Percentiles rank a stretch among this genome's conserved stretches.
These are phyloP conservation scores for Backusella tuberculispora DNA, from an alignment of 192 early-diverging fungal genomes.

Conservation along the genomic window DNA sequence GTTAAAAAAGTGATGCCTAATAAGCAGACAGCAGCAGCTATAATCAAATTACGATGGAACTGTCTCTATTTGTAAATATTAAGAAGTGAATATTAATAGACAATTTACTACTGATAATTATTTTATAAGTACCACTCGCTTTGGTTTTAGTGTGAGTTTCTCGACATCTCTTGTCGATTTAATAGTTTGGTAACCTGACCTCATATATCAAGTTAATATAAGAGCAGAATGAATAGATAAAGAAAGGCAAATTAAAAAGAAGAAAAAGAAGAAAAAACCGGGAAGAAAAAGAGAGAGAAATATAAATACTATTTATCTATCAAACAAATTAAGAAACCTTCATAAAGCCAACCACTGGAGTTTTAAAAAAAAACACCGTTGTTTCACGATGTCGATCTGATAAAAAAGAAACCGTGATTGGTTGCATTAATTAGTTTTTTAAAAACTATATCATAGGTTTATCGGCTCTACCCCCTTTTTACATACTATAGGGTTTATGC, in stretches of 20 bases:
- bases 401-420: not conserved
- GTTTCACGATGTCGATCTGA: slow-evolving; percentile 6
- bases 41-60: not conserved
- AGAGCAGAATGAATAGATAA: not conserved
- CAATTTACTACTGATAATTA: not conserved
- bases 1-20: not conserved
- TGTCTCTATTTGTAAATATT: not conserved
- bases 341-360: not conserved
- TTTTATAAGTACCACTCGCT: not conserved
- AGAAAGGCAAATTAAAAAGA: not conserved
- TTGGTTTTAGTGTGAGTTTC: not conserved
- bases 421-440: not conserved
- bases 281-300: no score
- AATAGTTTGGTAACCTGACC: not conserved
- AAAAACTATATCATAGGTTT: no score
- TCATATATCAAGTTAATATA: not conserved
- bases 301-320: not conserved
- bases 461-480: not conserved
- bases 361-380: not conserved
- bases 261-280: not conserved
- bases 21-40: not conserved
- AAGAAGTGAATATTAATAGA: no score
- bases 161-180: not conserved
- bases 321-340: not conserved
- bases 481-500: not conserved